Conservation (phyloP, 129 eudicot species). For the Flaveria ramosissima region DNA sequence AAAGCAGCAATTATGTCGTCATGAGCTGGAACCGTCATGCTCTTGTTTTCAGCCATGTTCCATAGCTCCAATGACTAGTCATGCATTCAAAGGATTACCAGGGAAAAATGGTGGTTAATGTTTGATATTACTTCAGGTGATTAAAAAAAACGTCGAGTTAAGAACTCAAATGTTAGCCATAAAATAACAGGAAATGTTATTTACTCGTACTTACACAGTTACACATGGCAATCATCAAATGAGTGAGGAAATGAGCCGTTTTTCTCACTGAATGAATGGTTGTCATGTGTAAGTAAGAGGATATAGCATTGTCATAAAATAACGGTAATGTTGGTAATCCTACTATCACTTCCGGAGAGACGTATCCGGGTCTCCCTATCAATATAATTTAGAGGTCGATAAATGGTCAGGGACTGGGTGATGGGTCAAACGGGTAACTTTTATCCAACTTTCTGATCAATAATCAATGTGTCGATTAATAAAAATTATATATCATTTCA, state of each 20-base stretch:
- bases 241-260: not conserved
- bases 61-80: constrained; percentile 85
- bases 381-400: not conserved
- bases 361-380: not conserved
- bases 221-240: not conserved
- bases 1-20: constrained; percentile 77
- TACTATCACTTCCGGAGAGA: not conserved
- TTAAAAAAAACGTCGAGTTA: not conserved
- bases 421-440: not conserved
- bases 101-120: constrained; percentile 4
- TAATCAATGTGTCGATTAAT: not conserved
- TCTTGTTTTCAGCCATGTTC: constrained; percentile 95
- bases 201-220: not conserved
- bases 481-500: not conserved
- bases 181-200: not conserved
- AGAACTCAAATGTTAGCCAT: not conserved
- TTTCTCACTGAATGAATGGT: not conserved
- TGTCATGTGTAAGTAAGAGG: not conserved
- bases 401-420: not conserved
- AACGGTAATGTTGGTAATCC: no score
- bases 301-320: not conserved
- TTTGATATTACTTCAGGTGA: not conserved
- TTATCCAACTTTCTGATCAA: not conserved
- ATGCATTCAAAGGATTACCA: constrained; percentile 6
- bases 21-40: constrained; percentile 89